Percentiles rank a stretch among this genome's conserved stretches.
phyloP scores from a whole-genome alignment of 257 asterid genomes.

The Przewalskia tangutica region DNA sequence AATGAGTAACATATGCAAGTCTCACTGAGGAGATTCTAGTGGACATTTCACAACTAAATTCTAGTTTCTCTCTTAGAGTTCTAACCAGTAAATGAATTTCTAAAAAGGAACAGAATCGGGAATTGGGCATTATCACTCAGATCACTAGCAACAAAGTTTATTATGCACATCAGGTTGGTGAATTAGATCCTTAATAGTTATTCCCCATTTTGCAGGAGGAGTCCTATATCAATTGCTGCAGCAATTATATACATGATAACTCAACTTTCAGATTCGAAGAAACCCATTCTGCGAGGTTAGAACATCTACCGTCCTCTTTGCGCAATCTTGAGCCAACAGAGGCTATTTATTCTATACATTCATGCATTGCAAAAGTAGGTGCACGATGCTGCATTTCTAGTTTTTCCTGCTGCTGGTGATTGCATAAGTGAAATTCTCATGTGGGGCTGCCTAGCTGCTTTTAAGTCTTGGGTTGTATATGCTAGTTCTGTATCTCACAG shows the following conservation, averaged over 20 bases:
- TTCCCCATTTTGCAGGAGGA: slow-evolving; percentile 50
- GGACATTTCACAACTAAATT: background rate
- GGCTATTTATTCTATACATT: background rate
- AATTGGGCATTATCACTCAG: background rate
- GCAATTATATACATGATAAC: slow-evolving; percentile 78
- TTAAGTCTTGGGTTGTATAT: background rate
- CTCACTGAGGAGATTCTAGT: background rate
- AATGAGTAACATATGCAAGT: background rate
- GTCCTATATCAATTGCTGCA: slow-evolving; percentile 86
- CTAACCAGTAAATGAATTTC: background rate
- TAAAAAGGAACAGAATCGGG: background rate
- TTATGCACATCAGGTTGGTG: background rate
- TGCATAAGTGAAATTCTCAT: background rate
- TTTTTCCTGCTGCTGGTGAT: background rate
- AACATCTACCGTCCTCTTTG: background rate
- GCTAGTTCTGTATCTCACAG: background rate
- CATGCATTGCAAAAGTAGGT: background rate
- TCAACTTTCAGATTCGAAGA: slow-evolving; percentile 68
- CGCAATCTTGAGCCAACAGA: background rate
- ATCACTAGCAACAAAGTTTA: background rate
- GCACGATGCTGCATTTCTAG: background rate
- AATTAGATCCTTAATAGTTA: background rate
- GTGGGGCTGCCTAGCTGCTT: background rate
- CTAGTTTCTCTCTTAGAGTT: background rate
- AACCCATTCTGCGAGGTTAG: slow-evolving; percentile 59